These are phyloP conservation scores for Dictyostelium gargantuum DNA, from an alignment of 208 protist genomes.

Conservation along the genomic window DNA sequence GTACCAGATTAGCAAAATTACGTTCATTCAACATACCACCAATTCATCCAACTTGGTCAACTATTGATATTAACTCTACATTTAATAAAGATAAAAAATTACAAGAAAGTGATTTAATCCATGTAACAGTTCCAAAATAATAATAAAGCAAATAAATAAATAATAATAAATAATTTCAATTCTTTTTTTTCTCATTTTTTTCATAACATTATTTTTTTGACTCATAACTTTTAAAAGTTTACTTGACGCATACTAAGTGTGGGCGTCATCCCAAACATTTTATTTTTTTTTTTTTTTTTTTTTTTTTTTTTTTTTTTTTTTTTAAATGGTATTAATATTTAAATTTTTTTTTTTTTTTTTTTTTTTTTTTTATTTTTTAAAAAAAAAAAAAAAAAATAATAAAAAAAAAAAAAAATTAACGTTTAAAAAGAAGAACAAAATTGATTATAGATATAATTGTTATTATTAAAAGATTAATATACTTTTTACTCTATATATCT, in stretches of 20 bases:
- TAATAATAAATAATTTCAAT: background rate
- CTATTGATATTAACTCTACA: background rate
- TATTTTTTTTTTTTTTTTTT: background rate
- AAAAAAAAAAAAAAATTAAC: too few relatives aligned
- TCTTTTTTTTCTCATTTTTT: background rate
- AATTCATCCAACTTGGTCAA: background rate
- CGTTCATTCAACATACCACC: background rate
- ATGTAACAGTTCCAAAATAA: background rate
- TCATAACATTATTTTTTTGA: too few relatives aligned
- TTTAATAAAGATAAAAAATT: conserved; percentile 44
- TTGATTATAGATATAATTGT: too few relatives aligned
- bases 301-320: background rate
- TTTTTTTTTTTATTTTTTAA: background rate
- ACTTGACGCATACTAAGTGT: too few relatives aligned
- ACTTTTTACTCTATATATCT: too few relatives aligned
- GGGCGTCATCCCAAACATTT: background rate
- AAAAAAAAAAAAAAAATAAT: background rate
- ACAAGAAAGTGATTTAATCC: background rate
- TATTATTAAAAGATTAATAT: too few relatives aligned
- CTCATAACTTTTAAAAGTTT: too few relatives aligned
- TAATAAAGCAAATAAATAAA: background rate
- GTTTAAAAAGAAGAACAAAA: too few relatives aligned
- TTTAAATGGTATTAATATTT: too few relatives aligned
- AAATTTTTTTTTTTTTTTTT: background rate
- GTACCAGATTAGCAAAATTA: background rate